These are phyloP conservation scores for Sedum album DNA, from an alignment of 164 flowering plant genomes.

Conservation along the genomic window DNA sequence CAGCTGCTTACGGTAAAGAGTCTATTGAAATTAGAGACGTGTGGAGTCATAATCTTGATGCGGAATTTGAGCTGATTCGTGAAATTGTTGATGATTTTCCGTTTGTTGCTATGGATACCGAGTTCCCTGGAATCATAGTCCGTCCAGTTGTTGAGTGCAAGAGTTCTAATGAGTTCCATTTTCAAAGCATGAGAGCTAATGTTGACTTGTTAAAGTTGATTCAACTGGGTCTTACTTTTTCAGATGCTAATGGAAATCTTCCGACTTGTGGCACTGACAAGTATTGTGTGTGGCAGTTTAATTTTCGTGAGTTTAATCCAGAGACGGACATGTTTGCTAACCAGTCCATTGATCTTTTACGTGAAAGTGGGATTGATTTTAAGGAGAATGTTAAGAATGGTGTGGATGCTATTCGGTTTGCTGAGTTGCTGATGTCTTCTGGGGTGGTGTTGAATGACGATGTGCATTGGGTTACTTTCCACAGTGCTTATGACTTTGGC, in stretches of 20 bases:
- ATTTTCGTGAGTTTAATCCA: not conserved
- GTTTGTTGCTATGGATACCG: not conserved
- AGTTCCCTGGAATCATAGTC: not conserved
- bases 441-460: conserved; percentile 5
- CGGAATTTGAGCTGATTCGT: conserved; percentile 34
- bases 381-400: too few species aligned
- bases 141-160: not conserved
- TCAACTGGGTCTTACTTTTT: conserved; percentile 5
- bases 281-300: too few species aligned
- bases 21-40: conserved; percentile 35
- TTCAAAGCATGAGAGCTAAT: too few species aligned
- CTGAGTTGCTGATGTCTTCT: not conserved
- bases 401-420: not conserved
- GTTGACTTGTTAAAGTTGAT: not conserved
- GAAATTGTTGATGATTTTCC: conserved; percentile 28
- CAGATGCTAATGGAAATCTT: conserved; percentile 25
- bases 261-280: too few species aligned
- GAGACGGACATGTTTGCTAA: not conserved
- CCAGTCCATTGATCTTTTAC: too few species aligned
- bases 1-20: conserved; percentile 26
- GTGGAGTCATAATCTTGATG: conserved; percentile 39
- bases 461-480: conserved; percentile 7
- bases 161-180: too few species aligned
- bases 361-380: too few species aligned
- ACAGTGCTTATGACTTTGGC: too few species aligned